phyloP scores from a whole-genome alignment of 768 basidiomycete genomes.

The Naganishia vaughanmartiniae region DNA sequence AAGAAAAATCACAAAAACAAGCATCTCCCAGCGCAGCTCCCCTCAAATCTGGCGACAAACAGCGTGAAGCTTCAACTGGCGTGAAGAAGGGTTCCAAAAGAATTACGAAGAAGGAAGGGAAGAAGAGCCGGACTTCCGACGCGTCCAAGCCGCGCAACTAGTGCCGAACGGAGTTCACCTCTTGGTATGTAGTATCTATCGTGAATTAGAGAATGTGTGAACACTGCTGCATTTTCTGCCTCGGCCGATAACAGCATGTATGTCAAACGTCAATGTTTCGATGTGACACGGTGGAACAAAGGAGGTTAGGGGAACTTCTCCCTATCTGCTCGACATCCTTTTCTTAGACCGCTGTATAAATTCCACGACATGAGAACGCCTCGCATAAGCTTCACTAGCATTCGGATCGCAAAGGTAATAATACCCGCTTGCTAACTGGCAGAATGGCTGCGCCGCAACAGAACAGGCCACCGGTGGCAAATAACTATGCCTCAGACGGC shows the following conservation, averaged over 20 bases:
- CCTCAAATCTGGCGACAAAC: not conserved
- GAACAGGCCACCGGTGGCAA: not conserved
- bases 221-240: not conserved
- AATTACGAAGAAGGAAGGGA: not conserved
- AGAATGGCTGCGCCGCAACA: not conserved
- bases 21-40: not conserved
- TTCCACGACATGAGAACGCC: not conserved
- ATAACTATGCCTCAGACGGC: not conserved
- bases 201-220: not conserved
- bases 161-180: not conserved
- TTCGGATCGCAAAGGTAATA: not conserved
- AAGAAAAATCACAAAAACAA: not conserved
- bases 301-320: not conserved
- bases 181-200: slow-evolving; percentile 5
- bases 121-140: not conserved
- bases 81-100: not conserved
- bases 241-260: not conserved
- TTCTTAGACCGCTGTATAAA: not conserved
- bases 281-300: not conserved
- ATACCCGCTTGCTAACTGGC: not conserved
- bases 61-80: not conserved
- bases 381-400: not conserved
- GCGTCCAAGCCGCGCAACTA: not conserved
- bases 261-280: not conserved
- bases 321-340: not conserved